phyloP scores from a whole-genome alignment of 176 grass and related monocot genomes.

The Eleusine coracana region DNA sequence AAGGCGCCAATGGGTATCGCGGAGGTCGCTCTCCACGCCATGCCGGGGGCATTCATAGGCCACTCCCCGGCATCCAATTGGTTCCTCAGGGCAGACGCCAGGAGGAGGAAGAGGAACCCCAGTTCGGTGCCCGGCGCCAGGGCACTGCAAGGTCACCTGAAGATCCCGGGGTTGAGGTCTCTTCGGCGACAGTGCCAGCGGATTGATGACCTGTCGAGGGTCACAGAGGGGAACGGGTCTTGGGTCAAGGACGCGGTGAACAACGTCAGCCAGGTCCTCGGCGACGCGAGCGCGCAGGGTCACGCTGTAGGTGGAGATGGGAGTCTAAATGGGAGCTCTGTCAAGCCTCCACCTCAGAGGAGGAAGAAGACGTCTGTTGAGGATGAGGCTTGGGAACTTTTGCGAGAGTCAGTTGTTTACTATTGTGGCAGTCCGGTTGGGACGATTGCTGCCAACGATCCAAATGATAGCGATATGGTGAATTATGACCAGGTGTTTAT shows the following conservation, averaged over 20 bases:
- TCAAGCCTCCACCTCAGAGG: slow-evolving; percentile 39
- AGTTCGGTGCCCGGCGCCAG: slow-evolving; percentile 17
- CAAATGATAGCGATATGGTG: slow-evolving; percentile 67
- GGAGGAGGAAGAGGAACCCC: slow-evolving; percentile 31
- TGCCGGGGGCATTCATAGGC: slow-evolving; percentile 34
- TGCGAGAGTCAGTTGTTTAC: slow-evolving; percentile 74
- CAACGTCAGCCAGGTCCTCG: slow-evolving; percentile 53
- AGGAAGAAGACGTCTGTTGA: slow-evolving; percentile 52
- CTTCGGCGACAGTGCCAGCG: slow-evolving; percentile 56
- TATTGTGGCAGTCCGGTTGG: slow-evolving; percentile 84
- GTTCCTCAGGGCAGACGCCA: slow-evolving; percentile 21
- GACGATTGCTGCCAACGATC: slow-evolving; percentile 88
- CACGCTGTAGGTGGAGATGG: slow-evolving; percentile 47
- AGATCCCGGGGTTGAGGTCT: slow-evolving; percentile 3
- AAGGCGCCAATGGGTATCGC: slow-evolving; percentile 53
- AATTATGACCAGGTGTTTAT: slow-evolving; percentile 96
- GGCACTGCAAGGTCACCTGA: slow-evolving; percentile 30
- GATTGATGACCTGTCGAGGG: slow-evolving; percentile 39
- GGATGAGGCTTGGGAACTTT: slow-evolving; percentile 77
- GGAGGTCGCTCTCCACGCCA: slow-evolving; percentile 48
- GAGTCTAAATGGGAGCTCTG: slow-evolving; percentile 30
- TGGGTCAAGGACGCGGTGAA: slow-evolving; percentile 53
- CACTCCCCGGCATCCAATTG: slow-evolving; percentile 42
- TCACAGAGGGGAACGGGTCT: slow-evolving; percentile 49
- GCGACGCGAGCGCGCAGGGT: slow-evolving; percentile 40